Percentiles rank a stretch among this genome's conserved stretches.
Conservation (phyloP, 371 early-diverging fungal species). For the Blastocladiella emersonii region DNA sequence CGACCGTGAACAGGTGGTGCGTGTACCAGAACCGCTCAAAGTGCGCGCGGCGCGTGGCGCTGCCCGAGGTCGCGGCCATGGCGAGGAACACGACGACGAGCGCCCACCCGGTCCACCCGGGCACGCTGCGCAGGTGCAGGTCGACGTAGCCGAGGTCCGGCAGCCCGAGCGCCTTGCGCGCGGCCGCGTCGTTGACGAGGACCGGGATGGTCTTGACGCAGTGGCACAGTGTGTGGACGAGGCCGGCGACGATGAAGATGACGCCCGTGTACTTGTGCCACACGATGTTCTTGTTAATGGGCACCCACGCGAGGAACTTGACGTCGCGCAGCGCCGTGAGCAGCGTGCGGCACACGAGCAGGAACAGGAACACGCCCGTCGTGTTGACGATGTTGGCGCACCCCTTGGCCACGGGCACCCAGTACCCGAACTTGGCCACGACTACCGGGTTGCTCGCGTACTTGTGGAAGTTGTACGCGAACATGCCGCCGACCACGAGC, state of each 20-base stretch:
- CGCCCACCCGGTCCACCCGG: constrained; percentile 34
- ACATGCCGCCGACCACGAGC: neutral
- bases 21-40: constrained; percentile 48
- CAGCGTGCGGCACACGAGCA: constrained; percentile 35
- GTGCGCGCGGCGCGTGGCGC: constrained; percentile 25
- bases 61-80: constrained; percentile 31
- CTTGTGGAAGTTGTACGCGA: neutral
- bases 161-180: neutral
- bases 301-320: constrained; percentile 22
- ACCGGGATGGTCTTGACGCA: constrained; percentile 18
- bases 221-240: constrained; percentile 30
- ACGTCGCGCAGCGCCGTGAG: constrained; percentile 22
- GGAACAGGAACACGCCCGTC: constrained; percentile 27
- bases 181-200: neutral
- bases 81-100: constrained; percentile 31
- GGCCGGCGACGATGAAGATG: constrained; percentile 29
- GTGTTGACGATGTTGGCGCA: constrained; percentile 21
- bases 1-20: constrained; percentile 39
- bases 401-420: constrained; percentile 25
- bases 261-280: constrained; percentile 33
- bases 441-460: neutral
- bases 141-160: neutral
- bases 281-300: constrained; percentile 41
- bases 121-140: constrained; percentile 17
- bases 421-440: neutral